Base-by-base conservation (phyloP, 805 yeast genomes). In the Nematodospora valgi region DNA sequence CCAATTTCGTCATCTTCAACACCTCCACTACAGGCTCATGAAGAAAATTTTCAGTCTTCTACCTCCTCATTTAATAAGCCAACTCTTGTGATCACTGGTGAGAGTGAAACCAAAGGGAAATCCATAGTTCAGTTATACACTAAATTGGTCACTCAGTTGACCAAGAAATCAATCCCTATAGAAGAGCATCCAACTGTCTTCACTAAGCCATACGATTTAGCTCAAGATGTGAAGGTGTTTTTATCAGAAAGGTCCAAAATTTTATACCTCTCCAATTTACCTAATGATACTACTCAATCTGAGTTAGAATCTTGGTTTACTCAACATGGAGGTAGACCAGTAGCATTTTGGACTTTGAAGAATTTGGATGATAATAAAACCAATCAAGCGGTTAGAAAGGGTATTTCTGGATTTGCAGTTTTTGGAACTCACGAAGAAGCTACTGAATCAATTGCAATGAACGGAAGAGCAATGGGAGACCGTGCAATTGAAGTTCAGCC, bases 241-340 rank as follows among this genome's bases (percentile, higher is more conserved):
- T 54, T 76, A 24, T 61, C 70, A 11, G 96, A 87, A 55, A 69
- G 81, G 38, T 84, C 95, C 3, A 80, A 79, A 49, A 85, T 86
- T n/a, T 56, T 88, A 35, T 86, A 79, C 55, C 64, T 88, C 58
- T 71, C 83, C n/a, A 87, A 86, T 56, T 62, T 89, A 44, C 89
- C 96, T 2, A 68, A 68, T 17, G 96, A 88, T 49, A 85, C 91
- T 5, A 89, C 96, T 1, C 96, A 89, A 58, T 73, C 87, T 34
- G 96, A 89, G 59, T 67, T 88, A 31, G 96, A 88, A 62, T 71
- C 82, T 21, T 89, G 96, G 96, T 88, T 87, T 55, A 78, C 87
- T 4, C 93, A 85, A 53, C 82, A 75, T 54, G 95, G 95, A 3
- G 83, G 86, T 2, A 71, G 89, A 33, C 95, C 96, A 2, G 72